A percentile compares a stretch with the other conserved stretches of the same genome.
These are phyloP conservation scores for Salix purpurea DNA, from an alignment of 345 rosid species.

Conservation along the genomic window DNA sequence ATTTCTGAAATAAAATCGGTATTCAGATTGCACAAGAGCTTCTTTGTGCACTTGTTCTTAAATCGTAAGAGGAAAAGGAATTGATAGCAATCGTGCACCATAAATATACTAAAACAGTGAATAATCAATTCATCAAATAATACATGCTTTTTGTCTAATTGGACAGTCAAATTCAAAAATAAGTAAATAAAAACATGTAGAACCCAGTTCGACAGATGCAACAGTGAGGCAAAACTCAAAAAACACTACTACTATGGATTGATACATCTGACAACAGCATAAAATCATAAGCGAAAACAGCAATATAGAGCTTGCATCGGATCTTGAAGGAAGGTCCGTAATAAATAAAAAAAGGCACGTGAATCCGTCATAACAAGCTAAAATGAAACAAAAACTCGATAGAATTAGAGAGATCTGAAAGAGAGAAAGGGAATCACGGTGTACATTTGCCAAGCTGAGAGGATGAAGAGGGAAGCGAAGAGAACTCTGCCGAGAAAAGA, in stretches of 20 bases:
- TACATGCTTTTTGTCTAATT: neutral
- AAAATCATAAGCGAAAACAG: neutral
- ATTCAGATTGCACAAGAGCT: neutral
- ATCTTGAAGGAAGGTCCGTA: neutral
- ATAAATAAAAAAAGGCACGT: neutral
- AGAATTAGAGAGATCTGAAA: conserved; percentile 14
- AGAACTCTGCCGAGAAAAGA: conserved; percentile 89
- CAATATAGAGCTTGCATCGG: neutral
- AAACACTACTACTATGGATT: neutral
- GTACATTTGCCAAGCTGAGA: conserved; percentile 91
- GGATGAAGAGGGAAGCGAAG: conserved; percentile 82
- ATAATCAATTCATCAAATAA: neutral
- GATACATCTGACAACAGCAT: neutral
- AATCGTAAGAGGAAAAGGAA: neutral
- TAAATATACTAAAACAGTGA: neutral
- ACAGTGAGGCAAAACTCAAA: neutral
- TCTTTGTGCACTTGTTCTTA: neutral
- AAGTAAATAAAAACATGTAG: neutral
- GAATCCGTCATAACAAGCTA: neutral
- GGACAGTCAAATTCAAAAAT: neutral
- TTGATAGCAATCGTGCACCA: neutral
- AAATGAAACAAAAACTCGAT: neutral
- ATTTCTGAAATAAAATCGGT: neutral
- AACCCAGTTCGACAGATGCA: neutral
- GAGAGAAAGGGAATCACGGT: neutral